Percentiles rank a stretch among this genome's conserved stretches.
phyloP scores from a whole-genome alignment of 345 rosid species.

The Linum tenue region DNA sequence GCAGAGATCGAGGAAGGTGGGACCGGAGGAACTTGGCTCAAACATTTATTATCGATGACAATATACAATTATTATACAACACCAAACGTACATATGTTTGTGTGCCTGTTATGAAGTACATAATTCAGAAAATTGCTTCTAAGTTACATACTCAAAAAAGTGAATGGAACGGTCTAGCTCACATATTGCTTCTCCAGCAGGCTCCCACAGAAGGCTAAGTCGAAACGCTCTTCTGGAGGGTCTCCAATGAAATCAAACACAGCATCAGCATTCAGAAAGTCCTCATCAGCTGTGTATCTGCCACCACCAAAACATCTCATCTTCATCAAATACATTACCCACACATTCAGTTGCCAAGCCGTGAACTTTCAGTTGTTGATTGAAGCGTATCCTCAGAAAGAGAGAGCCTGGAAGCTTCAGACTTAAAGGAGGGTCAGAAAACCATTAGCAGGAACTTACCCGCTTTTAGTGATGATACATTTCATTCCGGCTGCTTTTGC shows the following conservation, averaged over 20 bases:
- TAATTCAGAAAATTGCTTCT: background rate
- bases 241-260: conserved; percentile 91
- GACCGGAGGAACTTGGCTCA: too few relatives aligned
- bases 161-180: conserved; percentile 20
- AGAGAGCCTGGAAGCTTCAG: background rate
- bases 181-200: conserved; percentile 80
- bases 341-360: background rate
- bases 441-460: conserved; percentile 29
- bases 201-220: conserved; percentile 63
- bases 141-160: background rate
- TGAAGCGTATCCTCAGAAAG: background rate
- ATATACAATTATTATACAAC: too few relatives aligned
- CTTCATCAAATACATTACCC: background rate
- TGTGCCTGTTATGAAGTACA: too few relatives aligned
- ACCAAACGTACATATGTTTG: too few relatives aligned
- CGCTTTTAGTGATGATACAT: conserved; percentile 86
- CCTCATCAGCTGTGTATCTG: conserved; percentile 88
- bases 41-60: too few relatives aligned
- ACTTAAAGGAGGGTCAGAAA: background rate
- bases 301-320: conserved; percentile 7
- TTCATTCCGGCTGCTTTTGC: conserved; percentile 98
- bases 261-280: conserved; percentile 78
- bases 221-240: conserved; percentile 83
- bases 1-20: too few relatives aligned
- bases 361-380: background rate